Conservation (phyloP, 148 eudicot species). For the Rhododendron simsii region DNA sequence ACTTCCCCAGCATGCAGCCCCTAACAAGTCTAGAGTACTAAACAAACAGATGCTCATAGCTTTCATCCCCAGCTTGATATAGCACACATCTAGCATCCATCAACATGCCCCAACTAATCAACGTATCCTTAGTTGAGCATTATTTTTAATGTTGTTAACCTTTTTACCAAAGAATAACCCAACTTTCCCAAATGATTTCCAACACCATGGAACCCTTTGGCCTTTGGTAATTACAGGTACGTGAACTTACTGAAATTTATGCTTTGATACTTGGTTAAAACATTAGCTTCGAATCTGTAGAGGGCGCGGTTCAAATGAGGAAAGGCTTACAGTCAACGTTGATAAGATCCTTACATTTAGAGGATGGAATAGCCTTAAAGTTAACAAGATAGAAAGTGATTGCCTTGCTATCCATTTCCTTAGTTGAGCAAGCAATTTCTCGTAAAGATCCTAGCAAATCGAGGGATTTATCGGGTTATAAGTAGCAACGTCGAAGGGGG, state of each 20-base stretch:
- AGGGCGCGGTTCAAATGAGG: not conserved
- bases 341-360: not conserved
- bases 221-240: not conserved
- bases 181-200: not conserved
- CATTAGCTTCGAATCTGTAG: not conserved
- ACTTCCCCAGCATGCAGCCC: not conserved
- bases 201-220: not conserved
- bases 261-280: not conserved
- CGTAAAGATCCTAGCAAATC: not conserved
- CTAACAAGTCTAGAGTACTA: not conserved
- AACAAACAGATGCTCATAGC: not conserved
- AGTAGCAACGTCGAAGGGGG: not conserved
- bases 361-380: not conserved
- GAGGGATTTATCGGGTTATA: not conserved
- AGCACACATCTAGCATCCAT: not conserved
- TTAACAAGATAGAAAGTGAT: not conserved
- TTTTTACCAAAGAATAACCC: not conserved
- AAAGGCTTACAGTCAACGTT: not conserved
- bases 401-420: not conserved
- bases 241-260: not conserved
- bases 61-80: not conserved
- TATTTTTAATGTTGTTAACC: not conserved
- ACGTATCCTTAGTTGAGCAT: not conserved
- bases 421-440: not conserved
- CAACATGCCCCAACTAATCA: not conserved